Conservation (phyloP, 1,284 basidiomycete genomes). For the Cryptococcus hybrid region DNA sequence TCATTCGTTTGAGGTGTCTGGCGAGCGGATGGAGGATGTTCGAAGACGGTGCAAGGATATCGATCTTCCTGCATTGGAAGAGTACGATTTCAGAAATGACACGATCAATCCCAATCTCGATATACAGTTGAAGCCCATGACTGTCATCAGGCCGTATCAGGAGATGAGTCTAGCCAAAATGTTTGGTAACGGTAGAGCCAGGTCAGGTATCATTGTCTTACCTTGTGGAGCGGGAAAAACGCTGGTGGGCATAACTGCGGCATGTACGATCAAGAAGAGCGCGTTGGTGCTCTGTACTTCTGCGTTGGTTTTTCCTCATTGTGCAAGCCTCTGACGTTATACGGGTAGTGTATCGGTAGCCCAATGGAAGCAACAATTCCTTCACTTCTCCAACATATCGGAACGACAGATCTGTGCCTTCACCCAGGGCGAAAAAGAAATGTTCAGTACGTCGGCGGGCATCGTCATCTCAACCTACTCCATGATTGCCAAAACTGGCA, state of each 20-base stretch:
- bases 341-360: constrained; percentile 80
- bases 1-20: constrained; percentile 91
- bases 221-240: constrained; percentile 99
- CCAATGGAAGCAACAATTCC: constrained; percentile 97
- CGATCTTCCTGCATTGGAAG: constrained; percentile 94
- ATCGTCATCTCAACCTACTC: constrained; percentile 98
- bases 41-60: constrained; percentile 92
- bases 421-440: constrained; percentile 94
- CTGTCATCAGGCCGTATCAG: constrained; percentile 93
- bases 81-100: constrained; percentile 97
- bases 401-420: constrained; percentile 94
- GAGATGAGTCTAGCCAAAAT: constrained; percentile 97
- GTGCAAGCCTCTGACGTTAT: neutral
- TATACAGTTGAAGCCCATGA: constrained; percentile 94
- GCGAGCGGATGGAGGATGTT: constrained; percentile 90
- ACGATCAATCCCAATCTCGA: constrained; percentile 91
- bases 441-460: constrained; percentile 77
- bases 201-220: constrained; percentile 97
- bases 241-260: constrained; percentile 96
- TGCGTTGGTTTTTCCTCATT: constrained; percentile 57
- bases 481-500: constrained; percentile 96
- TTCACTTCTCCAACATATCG: constrained; percentile 95
- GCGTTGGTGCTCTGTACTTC: constrained; percentile 97
- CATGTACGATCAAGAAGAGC: constrained; percentile 99
- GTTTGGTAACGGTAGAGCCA: constrained; percentile 97